Conservation (phyloP, 2,329 filamentous ascomycete species). For the Alternaria brassicicola region DNA sequence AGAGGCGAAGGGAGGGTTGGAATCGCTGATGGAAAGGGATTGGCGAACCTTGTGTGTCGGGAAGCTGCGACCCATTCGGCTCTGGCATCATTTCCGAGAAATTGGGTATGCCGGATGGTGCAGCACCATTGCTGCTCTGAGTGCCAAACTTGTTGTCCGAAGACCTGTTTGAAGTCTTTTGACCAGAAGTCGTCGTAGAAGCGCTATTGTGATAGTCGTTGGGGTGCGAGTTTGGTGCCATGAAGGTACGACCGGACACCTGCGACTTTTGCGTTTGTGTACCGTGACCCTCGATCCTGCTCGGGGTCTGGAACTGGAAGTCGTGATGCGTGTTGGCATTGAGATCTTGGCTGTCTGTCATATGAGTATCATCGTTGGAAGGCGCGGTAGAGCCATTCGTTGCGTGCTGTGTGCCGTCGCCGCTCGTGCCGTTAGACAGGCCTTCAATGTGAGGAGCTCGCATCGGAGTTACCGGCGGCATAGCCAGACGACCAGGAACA, state of each 20-base stretch:
- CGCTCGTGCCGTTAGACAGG: slow-evolving; percentile 63
- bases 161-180: slow-evolving; percentile 77
- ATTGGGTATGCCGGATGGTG: slow-evolving; percentile 59
- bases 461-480: slow-evolving; percentile 53
- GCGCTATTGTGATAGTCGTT: slow-evolving; percentile 80
- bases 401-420: slow-evolving; percentile 37
- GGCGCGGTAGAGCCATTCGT: slow-evolving; percentile 53
- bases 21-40: slow-evolving; percentile 25
- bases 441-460: slow-evolving; percentile 55
- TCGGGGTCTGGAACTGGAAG: slow-evolving; percentile 42
- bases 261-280: slow-evolving; percentile 65
- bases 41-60: slow-evolving; percentile 66
- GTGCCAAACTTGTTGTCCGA: slow-evolving; percentile 74
- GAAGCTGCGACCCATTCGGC: slow-evolving; percentile 63
- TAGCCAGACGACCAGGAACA: slow-evolving; percentile 58
- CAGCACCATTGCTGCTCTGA: slow-evolving; percentile 71
- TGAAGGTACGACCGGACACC: slow-evolving; percentile 65
- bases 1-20: slow-evolving; percentile 13
- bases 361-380: slow-evolving; percentile 53
- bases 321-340: slow-evolving; percentile 41
- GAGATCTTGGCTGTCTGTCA: slow-evolving; percentile 52
- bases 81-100: slow-evolving; percentile 59
- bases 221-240: slow-evolving; percentile 63
- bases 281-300: slow-evolving; percentile 46
- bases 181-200: slow-evolving; percentile 82